Percentiles rank a stretch among this genome's conserved stretches.
These are phyloP conservation scores for Trifolium pratense DNA, from an alignment of 306 rosid genomes.

Conservation along the genomic window DNA sequence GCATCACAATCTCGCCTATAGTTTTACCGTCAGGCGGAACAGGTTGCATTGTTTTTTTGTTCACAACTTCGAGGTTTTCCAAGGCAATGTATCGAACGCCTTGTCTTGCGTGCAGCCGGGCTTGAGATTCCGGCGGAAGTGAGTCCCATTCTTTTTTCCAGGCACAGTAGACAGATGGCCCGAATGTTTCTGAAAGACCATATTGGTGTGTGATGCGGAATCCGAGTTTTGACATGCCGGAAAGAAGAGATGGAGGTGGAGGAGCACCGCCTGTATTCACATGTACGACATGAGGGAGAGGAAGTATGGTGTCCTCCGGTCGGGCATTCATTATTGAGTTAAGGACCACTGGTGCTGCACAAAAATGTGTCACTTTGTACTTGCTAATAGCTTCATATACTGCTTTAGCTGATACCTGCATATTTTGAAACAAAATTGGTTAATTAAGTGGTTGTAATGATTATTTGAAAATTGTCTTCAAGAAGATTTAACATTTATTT, in stretches of 20 bases:
- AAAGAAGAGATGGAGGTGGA: constrained; percentile 59
- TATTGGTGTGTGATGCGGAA: constrained; percentile 87
- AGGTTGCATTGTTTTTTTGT: background rate
- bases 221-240: constrained; percentile 71
- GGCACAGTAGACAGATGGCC: constrained; percentile 76
- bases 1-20: background rate
- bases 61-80: background rate
- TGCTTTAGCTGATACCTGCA: background rate
- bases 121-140: background rate
- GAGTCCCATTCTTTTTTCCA: constrained; percentile 38
- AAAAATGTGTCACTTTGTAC: background rate
- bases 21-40: background rate
- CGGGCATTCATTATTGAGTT: background rate
- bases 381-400: background rate
- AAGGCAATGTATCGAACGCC: background rate
- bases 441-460: too few relatives aligned
- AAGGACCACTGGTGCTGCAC: background rate
- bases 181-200: constrained; percentile 89
- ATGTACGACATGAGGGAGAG: background rate
- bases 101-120: background rate
- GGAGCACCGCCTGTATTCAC: constrained; percentile 5
- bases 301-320: background rate
- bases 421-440: too few relatives aligned
- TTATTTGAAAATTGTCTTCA: too few relatives aligned
- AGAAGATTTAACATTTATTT: too few relatives aligned